A percentile compares a stretch with the other conserved stretches of the same genome.
Conservation (phyloP, 2,329 filamentous ascomycete genomes). For the Phoma sp. region DNA sequence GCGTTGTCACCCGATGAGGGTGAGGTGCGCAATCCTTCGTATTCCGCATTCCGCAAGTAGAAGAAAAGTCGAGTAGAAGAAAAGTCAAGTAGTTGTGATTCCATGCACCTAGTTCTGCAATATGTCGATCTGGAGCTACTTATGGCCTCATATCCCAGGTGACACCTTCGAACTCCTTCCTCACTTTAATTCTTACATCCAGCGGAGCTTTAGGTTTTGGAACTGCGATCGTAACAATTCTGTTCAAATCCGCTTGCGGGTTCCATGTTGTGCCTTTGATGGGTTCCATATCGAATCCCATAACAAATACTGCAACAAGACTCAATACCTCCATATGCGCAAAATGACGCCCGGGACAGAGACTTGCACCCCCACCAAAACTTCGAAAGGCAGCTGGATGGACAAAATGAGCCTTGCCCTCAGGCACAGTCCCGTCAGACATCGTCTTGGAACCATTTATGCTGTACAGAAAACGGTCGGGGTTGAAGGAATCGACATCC, state of each 20-base stretch:
- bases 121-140: background rate
- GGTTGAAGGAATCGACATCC: conserved; percentile 53
- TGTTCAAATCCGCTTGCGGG: conserved; percentile 28
- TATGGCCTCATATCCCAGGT: conserved; percentile 21
- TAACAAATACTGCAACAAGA: conserved; percentile 36
- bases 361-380: conserved; percentile 43
- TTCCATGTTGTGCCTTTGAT: conserved; percentile 24
- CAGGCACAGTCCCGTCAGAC: conserved; percentile 19
- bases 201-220: conserved; percentile 27
- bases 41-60: background rate
- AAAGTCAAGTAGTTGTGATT: background rate
- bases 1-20: background rate
- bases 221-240: too few species aligned
- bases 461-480: conserved; percentile 50
- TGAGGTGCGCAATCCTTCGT: too few species aligned
- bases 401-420: conserved; percentile 22
- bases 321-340: conserved; percentile 44
- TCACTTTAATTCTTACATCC: conserved; percentile 23
- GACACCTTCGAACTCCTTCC: conserved; percentile 24
- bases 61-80: background rate
- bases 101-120: background rate
- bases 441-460: conserved; percentile 26
- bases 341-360: conserved; percentile 49
- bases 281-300: conserved; percentile 41
- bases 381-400: conserved; percentile 40